Percentiles rank a stretch among this genome's conserved stretches.
phyloP scores from a whole-genome alignment of 768 basidiomycete genomes.

The Boletus rufocinnamomeus region DNA sequence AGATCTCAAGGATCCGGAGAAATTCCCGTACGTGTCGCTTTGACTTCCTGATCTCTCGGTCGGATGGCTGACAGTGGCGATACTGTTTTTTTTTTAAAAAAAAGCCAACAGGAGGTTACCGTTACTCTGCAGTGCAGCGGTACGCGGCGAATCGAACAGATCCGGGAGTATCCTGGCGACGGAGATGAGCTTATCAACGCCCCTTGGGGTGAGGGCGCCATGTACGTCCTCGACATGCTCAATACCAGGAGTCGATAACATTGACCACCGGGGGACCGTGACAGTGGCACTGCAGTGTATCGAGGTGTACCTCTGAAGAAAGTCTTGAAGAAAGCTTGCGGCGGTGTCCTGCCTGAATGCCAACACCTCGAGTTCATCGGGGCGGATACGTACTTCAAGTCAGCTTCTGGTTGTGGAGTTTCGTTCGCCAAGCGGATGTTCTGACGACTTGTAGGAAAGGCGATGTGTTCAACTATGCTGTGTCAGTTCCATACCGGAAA shows the following conservation, averaged over 20 bases:
- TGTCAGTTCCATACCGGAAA: constrained; percentile 52
- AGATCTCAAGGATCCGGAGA: constrained; percentile 48
- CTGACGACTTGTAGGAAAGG: constrained; percentile 31
- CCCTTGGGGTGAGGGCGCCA: constrained; percentile 55
- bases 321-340: constrained; percentile 53
- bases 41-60: no score
- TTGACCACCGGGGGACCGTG: neutral
- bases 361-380: constrained; percentile 57
- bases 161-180: constrained; percentile 53
- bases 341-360: constrained; percentile 49
- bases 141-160: constrained; percentile 54
- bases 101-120: constrained; percentile 49
- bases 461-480: constrained; percentile 44
- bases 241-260: constrained; percentile 27
- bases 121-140: constrained; percentile 59
- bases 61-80: neutral
- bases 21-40: constrained; percentile 44
- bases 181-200: constrained; percentile 56
- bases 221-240: constrained; percentile 32
- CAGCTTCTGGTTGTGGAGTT: neutral
- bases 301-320: constrained; percentile 56
- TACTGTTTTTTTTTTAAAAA: neutral
- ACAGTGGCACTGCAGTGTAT: constrained; percentile 53
- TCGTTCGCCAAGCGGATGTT: neutral
- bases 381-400: constrained; percentile 61